phyloP scores from a whole-genome alignment of 2,329 filamentous ascomycete species.

The Diatrype stigma region DNA sequence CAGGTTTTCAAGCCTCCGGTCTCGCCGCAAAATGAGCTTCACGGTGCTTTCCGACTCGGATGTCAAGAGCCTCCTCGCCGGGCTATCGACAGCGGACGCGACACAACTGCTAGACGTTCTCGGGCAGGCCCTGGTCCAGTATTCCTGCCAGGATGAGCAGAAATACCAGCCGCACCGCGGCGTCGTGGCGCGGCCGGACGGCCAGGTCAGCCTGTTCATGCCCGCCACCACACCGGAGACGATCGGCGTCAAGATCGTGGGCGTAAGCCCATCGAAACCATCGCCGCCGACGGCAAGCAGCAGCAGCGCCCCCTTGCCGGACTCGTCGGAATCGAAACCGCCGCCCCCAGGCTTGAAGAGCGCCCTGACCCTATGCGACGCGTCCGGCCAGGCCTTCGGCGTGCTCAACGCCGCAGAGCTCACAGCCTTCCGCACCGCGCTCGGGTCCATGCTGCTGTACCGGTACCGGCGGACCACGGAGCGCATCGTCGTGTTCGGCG shows the following conservation, averaged over 20 bases:
- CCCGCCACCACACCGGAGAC: constrained; percentile 57
- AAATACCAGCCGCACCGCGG: constrained; percentile 60
- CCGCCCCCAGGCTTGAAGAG: not conserved
- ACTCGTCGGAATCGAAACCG: too few species aligned
- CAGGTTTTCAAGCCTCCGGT: too few species aligned
- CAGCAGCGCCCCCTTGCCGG: not conserved
- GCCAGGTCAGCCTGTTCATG: constrained; percentile 63
- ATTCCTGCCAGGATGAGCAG: constrained; percentile 40
- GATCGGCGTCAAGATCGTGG: constrained; percentile 61
- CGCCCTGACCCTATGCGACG: not conserved
- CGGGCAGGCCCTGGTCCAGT: not conserved
- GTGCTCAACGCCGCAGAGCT: constrained; percentile 64
- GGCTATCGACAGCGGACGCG: not conserved
- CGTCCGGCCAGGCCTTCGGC: constrained; percentile 37
- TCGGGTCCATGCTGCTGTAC: constrained; percentile 59
- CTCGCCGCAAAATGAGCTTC: not conserved
- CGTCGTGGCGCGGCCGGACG: constrained; percentile 55
- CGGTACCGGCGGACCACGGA: constrained; percentile 30
- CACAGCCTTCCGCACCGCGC: constrained; percentile 65
- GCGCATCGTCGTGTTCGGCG: constrained; percentile 61
- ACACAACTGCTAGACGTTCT: not conserved
- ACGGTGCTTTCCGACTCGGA: not conserved
- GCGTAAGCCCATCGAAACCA: constrained; percentile 28
- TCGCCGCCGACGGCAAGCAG: constrained; percentile 8
- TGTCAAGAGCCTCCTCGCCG: not conserved